Conservation (phyloP, 129 eudicot genomes). For the Flaveria brownii region DNA sequence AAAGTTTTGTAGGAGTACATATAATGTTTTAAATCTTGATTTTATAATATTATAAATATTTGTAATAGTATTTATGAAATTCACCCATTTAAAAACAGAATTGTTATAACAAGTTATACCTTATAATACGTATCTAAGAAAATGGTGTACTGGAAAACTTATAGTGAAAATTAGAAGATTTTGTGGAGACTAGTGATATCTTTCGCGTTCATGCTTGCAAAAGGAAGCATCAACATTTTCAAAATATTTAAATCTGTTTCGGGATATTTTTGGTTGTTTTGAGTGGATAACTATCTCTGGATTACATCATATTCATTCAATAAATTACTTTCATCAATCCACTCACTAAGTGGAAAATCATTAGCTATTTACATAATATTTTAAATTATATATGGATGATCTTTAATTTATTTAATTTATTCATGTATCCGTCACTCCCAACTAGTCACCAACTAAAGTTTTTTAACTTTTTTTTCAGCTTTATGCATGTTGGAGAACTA, state of each 20-base stretch:
- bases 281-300: neutral
- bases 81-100: no score
- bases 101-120: no score
- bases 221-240: neutral
- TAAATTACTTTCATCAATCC: neutral
- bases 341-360: neutral
- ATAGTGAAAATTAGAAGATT: neutral
- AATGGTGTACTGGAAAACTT: neutral
- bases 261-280: neutral
- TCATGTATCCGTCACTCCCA: neutral
- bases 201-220: neutral
- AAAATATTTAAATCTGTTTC: neutral
- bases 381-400: neutral
- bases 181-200: neutral
- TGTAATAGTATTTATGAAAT: no score
- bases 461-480: neutral
- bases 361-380: neutral
- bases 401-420: neutral
- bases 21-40: no score
- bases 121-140: no score
- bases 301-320: neutral
- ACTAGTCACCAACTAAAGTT: neutral
- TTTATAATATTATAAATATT: no score
- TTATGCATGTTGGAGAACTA: constrained; percentile 7
- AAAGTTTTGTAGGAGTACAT: no score